phyloP scores from a whole-genome alignment of 2,329 filamentous ascomycete genomes.

The Metarhizium album region DNA sequence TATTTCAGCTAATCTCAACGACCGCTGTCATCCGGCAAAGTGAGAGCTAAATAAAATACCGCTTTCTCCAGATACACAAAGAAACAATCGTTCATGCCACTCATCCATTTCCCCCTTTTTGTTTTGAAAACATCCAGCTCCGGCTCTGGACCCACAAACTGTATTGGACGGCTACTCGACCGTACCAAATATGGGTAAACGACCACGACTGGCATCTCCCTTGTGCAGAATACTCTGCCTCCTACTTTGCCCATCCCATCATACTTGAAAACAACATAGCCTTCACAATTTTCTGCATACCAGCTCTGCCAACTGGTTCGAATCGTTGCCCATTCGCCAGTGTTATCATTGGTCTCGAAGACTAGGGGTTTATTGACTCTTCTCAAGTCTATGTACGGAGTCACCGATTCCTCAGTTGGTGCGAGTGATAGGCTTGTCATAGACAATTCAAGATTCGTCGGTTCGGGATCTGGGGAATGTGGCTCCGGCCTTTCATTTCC shows the following conservation, averaged over 20 bases:
- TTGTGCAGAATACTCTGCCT: neutral
- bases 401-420: neutral
- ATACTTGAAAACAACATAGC: neutral
- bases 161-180: neutral
- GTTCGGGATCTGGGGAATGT: neutral
- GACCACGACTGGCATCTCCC: neutral
- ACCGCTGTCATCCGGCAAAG: neutral
- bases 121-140: neutral
- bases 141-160: neutral
- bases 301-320: neutral
- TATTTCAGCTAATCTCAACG: neutral
- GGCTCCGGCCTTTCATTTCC: neutral
- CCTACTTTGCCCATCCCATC: neutral
- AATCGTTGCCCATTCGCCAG: neutral
- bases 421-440: neutral
- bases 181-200: neutral
- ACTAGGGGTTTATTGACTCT: neutral
- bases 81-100: neutral
- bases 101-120: neutral
- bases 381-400: neutral
- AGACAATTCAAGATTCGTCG: neutral
- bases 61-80: neutral
- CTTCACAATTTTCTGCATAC: neutral
- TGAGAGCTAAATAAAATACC: neutral
- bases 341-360: neutral